Base-by-base conservation (phyloP, 2,329 filamentous ascomycete species). In the Aureobasidium sp. region DNA sequence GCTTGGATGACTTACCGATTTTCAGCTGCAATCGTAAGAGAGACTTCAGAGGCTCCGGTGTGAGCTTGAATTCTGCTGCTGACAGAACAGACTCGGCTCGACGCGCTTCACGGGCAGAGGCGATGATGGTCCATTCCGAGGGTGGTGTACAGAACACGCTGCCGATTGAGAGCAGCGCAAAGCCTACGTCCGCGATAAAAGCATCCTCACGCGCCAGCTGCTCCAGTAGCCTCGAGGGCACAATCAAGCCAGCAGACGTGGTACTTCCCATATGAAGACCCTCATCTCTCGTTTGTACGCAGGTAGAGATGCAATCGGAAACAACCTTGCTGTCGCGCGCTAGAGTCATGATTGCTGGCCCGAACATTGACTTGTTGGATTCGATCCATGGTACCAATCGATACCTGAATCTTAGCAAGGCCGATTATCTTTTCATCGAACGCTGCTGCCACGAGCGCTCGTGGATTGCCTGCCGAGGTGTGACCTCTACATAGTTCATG, bases 11-110 rank as follows among this genome's bases (percentile, higher is more conserved):
- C 52, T 44, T 55, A 55, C 52, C 52, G 2, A 55, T 29, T 55
- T 55, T 55, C 37, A 55, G 25, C 13, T 55, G 52, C 39, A 55
- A 44, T 9, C 52, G 52, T 8, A 55, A 25, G 52, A 55, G 52
- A 8, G 52, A 55, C 29, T 55, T 55, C 32, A 55, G 25, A 11
- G 52, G 52, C 52, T 55, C 52, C 4, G n/a, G 27, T 25, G 52
- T 44, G 6, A 55, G 52, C 15, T 55, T 39, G 5, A 55, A 44
- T 15, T 8, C 37, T 10, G 27, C 52, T 15, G 27, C n/a, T 8
- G 27, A 34, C 8, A 55, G 16, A 15, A 44, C 52, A 32, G 39
- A 42, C 39, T 42, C 37, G 16, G 37, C 25, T 27, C 34, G 29
- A n/a, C 37, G 52, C 29, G 37, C 27, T 37, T 55, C 52, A 34